Evolutionary conservation across 345 rosid genomes (phyloP), one percentile per base, ranked within the genome.

Genomic region (Moricandia arvensis): DNA sequence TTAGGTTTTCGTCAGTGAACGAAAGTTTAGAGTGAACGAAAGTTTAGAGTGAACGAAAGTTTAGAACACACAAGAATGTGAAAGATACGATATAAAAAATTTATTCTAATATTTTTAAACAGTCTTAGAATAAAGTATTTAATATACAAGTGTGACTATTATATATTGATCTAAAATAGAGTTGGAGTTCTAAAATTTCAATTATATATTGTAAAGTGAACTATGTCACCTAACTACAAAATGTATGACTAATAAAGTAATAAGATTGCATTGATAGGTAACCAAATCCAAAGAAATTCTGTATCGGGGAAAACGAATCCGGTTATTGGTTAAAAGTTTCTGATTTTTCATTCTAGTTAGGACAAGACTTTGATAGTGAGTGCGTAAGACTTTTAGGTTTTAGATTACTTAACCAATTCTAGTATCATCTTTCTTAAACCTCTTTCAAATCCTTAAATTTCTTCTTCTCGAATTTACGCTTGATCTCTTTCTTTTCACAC

Each of bases 251-350:
- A 72, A 72, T 72, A 31, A 21, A 21, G 24, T 21, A 21, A 0
- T 21, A 21, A 66, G 7, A 71, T 72, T 41, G 70, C 43, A 21
- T 62, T 62, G 68, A 77, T 35, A 21, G 67, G 18, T 77, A 73
- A 73, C 81, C 78, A 78, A 78, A 78, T 78, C 74, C 74, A 78
- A 61, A 54, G 33, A 54, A 61, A 61, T 67, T 61, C 21, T 47
- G n/a, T 13, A 47, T 13, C 73, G 7, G 65, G 69, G 11, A 13
- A 60, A 30, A 38, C 53, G 29, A 53, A 59, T 34, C 7, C 10
- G 16, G 13, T 27, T 62, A 51, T 69, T 57, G 51, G 72, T 57
- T 47, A 35, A 71, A 17, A 51, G 55, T 78, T 11, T 59, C 13
- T 13, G 26, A 63, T 62, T 59, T 77, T 78, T 18, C 16, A 55